These are phyloP conservation scores for Pseudomonodictys pantanalensis DNA, from an alignment of 495 filamentous ascomycete species.

Conservation along the genomic window DNA sequence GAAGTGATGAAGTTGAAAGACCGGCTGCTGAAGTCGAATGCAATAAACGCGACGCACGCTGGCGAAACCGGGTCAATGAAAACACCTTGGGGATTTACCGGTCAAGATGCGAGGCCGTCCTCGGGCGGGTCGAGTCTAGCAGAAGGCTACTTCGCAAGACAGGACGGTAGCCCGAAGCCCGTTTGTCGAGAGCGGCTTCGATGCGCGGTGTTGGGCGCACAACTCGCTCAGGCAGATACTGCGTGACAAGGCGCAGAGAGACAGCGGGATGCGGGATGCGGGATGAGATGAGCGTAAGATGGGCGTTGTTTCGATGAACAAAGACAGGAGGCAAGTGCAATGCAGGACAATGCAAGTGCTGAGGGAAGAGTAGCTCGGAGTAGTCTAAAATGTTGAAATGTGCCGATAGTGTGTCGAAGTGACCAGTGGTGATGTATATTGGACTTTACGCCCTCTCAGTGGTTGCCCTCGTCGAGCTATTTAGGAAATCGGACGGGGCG, in stretches of 20 bases:
- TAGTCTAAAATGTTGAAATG: slow-evolving; percentile 22
- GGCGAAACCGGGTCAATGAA: slow-evolving; percentile 19
- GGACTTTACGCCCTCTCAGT: slow-evolving; percentile 16
- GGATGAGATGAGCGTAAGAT: slow-evolving; percentile 22
- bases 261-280: slow-evolving; percentile 7
- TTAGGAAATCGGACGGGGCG: slow-evolving; percentile 29
- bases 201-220: slow-evolving; percentile 30
- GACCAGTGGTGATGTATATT: slow-evolving; percentile 27
- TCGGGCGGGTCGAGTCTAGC: slow-evolving; percentile 1
- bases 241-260: slow-evolving; percentile 18
- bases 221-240: slow-evolving; percentile 29
- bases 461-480: slow-evolving; percentile 30
- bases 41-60: slow-evolving; percentile 22
- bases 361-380: slow-evolving; percentile 15
- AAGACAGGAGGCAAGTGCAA: slow-evolving; percentile 14
- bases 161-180: slow-evolving; percentile 11
- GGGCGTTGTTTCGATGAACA: slow-evolving; percentile 23
- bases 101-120: slow-evolving; percentile 20
- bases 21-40: slow-evolving; percentile 8
- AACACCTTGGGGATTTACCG: slow-evolving; percentile 14
- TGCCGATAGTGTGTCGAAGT: slow-evolving; percentile 22
- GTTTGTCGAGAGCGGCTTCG: slow-evolving; percentile 4
- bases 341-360: slow-evolving; percentile 15
- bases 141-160: slow-evolving; percentile 16
- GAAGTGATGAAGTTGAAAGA: slow-evolving; percentile 11